Evolutionary conservation across 306 rosid species (phyloP), one percentile per base, ranked within the genome.

Genomic region (Sicyos edulis): DNA sequence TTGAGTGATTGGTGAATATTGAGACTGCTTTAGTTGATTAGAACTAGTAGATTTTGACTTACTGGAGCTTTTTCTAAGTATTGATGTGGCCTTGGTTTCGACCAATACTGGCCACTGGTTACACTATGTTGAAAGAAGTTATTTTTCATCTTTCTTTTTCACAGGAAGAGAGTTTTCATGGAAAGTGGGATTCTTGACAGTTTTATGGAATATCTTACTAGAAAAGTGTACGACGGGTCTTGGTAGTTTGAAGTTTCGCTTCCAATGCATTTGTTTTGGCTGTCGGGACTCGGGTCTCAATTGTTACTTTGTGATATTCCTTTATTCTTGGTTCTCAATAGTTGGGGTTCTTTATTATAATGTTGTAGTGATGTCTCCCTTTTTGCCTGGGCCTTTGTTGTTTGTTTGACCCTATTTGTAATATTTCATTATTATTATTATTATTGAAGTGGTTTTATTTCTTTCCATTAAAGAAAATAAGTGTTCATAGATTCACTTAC

Each of bases 401-500:
- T 42, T 65, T 65, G 34, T 65, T 65, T 11, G 71, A 65, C 32
- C 32, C 29, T 42, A 19, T 65, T 44, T 65, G 70, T 6, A 40
- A 42, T 42, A 5, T 65, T 44, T 65, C 2, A 42, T 6, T 40
- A 40, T 7, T 32, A 32, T 63, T 40, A 10, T 40, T 63, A 17
- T 63, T 4, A 63, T 9, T 63, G 70, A 40, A 40, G 2, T 17
- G 6, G 32, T 9, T 0, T 65, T 16, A 26, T 1, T 4, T 65
- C 34, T 40, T 42, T 64, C 42, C 32, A 42, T 44, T 65, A 42
- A 64, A 11, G 70, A 64, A 40, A 20, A 64, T 42, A 5, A 44
- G 71, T 49, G 29, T 49, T 49, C 44, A 37, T 37, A 17, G 64
- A 71, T 57, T 52, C 66, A 34, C 44, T 17, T 8, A 75, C 74